Evolutionary conservation across 108 stramenopile species (phyloP), one percentile per base, ranked within the genome.

Genomic region (Fistulifera pelliculosa): DNA sequence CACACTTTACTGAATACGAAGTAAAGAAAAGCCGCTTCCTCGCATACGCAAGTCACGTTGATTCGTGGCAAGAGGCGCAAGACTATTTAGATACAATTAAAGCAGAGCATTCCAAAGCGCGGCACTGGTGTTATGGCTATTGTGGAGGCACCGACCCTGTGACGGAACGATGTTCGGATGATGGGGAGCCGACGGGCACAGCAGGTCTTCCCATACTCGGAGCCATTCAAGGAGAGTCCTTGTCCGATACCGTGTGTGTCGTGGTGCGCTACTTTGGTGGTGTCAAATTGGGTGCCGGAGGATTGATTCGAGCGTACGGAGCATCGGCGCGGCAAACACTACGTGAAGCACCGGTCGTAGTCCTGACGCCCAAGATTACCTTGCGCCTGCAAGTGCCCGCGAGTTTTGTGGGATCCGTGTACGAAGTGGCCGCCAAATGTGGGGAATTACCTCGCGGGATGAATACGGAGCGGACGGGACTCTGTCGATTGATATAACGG

Each of bases 141-240:
- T 51, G 49, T 21, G 41, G 58, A 15, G 58, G 62, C 41, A 10
- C 41, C 47, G 42, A 64, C 24, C 49, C 51, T 25, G 41, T 47
- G 44, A 65, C 71, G 44, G 86, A 87, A 68, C 72, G 86, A 52
- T 77, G 62, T 38, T 78, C 74, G 16, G 90, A 93, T 58, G 86
- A 88, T 55, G 90, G 90, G 14, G 90, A 93, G 65, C 90, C 90
- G 1, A 73, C 84, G 10, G 90, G 90, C 0, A 93, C 90, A 14
- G 86, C 83, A 0, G 90, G 87, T 0, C 48, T 38, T 26, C 87
- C 87, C 8, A 89, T 89, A 16, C 49, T 89, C 38, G 67, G 65
- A 27, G 87, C 87, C 18, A 83, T 89, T 42, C 71, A 81, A 49
- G 83, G 79, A 10, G 80, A 83, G 56, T 70, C 52, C 6, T 64